These are phyloP conservation scores for Umbilicaria muhlenbergii DNA, from an alignment of 495 filamentous ascomycete genomes.

Conservation along the genomic window DNA sequence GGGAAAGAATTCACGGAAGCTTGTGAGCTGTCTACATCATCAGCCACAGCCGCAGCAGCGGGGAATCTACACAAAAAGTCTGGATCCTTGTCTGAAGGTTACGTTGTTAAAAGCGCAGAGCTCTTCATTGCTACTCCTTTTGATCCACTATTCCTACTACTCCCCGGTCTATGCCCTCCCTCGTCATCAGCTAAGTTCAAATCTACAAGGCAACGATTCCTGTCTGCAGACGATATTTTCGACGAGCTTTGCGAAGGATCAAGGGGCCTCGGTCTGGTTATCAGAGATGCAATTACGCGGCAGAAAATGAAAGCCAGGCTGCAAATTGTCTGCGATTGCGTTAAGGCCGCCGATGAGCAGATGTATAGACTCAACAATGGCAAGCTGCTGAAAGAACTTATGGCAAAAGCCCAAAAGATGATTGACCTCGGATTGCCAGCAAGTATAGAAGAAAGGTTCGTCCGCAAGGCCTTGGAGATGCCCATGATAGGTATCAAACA, in stretches of 20 bases:
- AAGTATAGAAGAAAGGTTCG: conserved; percentile 77
- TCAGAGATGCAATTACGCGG: conserved; percentile 32
- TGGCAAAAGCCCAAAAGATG: conserved; percentile 60
- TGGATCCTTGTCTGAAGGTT: conserved; percentile 18
- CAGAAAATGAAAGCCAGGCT: conserved; percentile 34
- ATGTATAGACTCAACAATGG: conserved; percentile 62
- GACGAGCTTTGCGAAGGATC: conserved; percentile 43
- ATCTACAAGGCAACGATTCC: conserved; percentile 45
- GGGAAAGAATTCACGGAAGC: conserved; percentile 4
- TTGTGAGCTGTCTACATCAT: not conserved
- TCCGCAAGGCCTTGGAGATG: conserved; percentile 55
- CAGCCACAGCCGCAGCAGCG: conserved; percentile 8
- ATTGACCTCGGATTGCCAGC: conserved; percentile 45
- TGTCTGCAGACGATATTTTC: conserved; percentile 66
- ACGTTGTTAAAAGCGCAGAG: conserved; percentile 44
- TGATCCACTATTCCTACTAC: conserved; percentile 70
- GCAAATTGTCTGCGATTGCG: conserved; percentile 54
- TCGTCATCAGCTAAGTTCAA: conserved; percentile 21
- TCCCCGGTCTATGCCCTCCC: conserved; percentile 44
- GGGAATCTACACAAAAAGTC: not conserved
- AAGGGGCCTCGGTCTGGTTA: conserved; percentile 39
- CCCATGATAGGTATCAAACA: conserved; percentile 51
- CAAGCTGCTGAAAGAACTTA: conserved; percentile 51
- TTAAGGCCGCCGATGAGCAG: conserved; percentile 64
- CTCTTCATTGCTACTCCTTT: conserved; percentile 70